Base-by-base conservation (phyloP, 306 rosid genomes). In the Trifolium repens region DNA sequence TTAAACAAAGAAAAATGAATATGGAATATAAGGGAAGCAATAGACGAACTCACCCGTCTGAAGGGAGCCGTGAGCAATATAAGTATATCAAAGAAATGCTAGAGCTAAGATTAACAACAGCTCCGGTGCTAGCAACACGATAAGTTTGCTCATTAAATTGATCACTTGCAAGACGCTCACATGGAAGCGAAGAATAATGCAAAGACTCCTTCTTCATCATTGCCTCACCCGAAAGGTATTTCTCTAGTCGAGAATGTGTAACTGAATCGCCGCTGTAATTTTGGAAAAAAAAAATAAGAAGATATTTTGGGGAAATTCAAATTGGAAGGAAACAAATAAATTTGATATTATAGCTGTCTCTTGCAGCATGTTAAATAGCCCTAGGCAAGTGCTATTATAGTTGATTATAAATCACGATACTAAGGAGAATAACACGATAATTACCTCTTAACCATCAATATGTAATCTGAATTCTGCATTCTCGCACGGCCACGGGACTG, bases 401-500 rank as follows among this genome's bases (percentile, higher is more conserved):
- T 24, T 24, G 24, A 57, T 11, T 57, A 9, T 39, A 50, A 68
- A 69, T 30, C 39, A 68, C 19, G 44, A 47, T 14, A 68, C 24
- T 2, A 12, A 61, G 13, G 5, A 58, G 17, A 32, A 43, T 10
- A 1, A 26, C 12, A 54, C 19, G 1, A 50, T 24, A 67, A 52
- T 61, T 63, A 91, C 98, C 96, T 85, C 70, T 91, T 67, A 52
- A 94, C 85, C 96, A 94, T 91, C 60, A 91, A 85, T 61, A 94
- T n/a, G 58, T 86, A 94, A 44, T 89, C 93, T 8, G 98, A 91
- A 72, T 94, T 84, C 32, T 47, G 79, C 89, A 81, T 89, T 74
- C 98, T 89, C 1, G 97, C 98, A 47, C 97, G 94, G 5, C 98
- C 98, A 50, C 94, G 74, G 40, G 98, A 94, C 87, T 91, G 98